Evolutionary conservation across 2,329 filamentous ascomycete genomes (phyloP), one percentile per base, ranked within the genome.

Genomic region (Colletotrichum aenigma): DNA sequence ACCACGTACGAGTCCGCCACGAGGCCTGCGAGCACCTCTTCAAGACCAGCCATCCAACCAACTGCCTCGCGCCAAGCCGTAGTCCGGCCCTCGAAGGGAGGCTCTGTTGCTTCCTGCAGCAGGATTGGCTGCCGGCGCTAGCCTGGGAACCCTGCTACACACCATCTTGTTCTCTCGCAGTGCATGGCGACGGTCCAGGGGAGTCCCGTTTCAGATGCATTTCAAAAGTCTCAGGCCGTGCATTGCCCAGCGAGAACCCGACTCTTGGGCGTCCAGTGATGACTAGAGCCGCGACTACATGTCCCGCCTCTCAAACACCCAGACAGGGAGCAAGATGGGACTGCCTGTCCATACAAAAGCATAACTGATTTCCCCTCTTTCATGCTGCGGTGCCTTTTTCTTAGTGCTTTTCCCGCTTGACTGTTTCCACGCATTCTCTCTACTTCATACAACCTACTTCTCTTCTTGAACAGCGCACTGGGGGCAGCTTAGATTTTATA

Each of bases 161-260:
- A 76, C 74, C 74, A 76, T 74, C 74, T 74, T 52, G 43, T 36
- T 30, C 30, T 72, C 65, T 66, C 43, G 76, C 71, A 70, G 72
- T 78, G 79, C 80, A 78, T 82, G 74, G 79, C 71, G 66, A 75
- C 36, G 34, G 79, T 76, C 79, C 82, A 80, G 80, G 79, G 78
- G 77, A 77, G 75, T 78, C 77, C 78, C 77, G 83, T 85, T 85
- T 85, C 83, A 85, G 80, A 81, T 82, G 68, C 78, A 80, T 81
- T 81, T 83, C 81, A 82, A 79, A 79, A 43, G 74, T 78, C 78
- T 78, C 79, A 78, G 80, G 77, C 71, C 69, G 68, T 75, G 70
- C 68, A 70, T 76, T 69, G 52, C 75, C 72, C 68, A 58, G 55
- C 58, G 52, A 72, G 62, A 62, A 70, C 36, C 61, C 71, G 62